phyloP scores from a whole-genome alignment of 2,329 filamentous ascomycete genomes.

The Talaromyces sp. region DNA sequence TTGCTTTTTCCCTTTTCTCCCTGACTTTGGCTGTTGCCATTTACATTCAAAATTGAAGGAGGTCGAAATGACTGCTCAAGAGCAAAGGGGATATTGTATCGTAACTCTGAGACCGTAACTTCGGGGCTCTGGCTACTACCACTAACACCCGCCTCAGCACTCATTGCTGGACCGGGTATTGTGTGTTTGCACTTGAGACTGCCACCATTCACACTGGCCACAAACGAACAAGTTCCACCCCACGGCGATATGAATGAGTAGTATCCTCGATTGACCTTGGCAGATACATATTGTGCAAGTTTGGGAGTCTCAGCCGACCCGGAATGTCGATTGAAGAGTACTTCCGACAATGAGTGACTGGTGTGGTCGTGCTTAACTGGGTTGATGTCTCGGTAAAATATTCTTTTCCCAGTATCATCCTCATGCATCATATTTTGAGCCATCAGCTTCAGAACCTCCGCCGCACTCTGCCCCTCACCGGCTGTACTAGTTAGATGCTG shows the following conservation, averaged over 20 bases:
- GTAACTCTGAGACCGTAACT: slow-evolving; percentile 72
- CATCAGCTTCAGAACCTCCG: slow-evolving; percentile 14
- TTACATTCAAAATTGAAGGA: slow-evolving; percentile 25
- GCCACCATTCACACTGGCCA: slow-evolving; percentile 72
- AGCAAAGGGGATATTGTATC: slow-evolving; percentile 74
- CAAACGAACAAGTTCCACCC: slow-evolving; percentile 83
- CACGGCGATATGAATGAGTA: slow-evolving; percentile 84
- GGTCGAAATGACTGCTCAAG: slow-evolving; percentile 30
- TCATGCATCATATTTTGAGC: slow-evolving; percentile 7
- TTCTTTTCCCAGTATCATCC: not conserved
- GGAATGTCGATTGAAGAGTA: slow-evolving; percentile 13
- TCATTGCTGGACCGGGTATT: slow-evolving; percentile 44
- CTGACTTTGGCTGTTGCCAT: slow-evolving; percentile 16
- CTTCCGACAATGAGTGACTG: slow-evolving; percentile 6
- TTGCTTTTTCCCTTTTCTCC: slow-evolving; percentile 27
- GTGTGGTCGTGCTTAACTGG: slow-evolving; percentile 14
- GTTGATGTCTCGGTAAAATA: slow-evolving; percentile 15
- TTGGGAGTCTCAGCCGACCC: slow-evolving; percentile 12
- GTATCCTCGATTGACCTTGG: slow-evolving; percentile 41
- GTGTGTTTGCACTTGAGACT: slow-evolving; percentile 72
- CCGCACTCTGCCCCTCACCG: slow-evolving; percentile 5
- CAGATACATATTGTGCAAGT: slow-evolving; percentile 12
- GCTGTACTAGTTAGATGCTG: slow-evolving; percentile 24
- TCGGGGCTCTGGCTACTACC: slow-evolving; percentile 29
- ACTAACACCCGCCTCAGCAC: slow-evolving; percentile 20